phyloP scores from a whole-genome alignment of 805 yeast genomes.

The Candida pseudofarinosa region DNA sequence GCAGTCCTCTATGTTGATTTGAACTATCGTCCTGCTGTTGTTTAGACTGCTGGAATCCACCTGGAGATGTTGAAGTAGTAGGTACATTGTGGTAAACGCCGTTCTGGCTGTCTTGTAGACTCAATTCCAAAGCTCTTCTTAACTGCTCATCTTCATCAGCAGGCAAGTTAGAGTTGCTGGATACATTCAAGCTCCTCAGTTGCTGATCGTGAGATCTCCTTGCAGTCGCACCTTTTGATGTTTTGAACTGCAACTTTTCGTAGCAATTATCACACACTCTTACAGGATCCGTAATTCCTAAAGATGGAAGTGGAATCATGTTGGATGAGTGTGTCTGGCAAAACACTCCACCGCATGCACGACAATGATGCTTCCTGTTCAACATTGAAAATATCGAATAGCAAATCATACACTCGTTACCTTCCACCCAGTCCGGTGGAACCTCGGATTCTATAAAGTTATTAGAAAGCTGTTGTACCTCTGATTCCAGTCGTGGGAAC shows the following conservation, averaged over 20 bases:
- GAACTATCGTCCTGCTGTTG: too few relatives aligned
- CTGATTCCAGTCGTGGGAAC: conserved; percentile 47
- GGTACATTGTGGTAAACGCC: not conserved
- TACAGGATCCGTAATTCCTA: conserved; percentile 86
- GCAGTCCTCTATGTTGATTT: not conserved
- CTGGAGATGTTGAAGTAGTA: not conserved
- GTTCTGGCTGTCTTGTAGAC: conserved; percentile 53
- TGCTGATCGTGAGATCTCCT: conserved; percentile 2
- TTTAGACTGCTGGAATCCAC: not conserved
- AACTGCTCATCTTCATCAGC: conserved; percentile 74
- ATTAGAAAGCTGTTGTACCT: conserved; percentile 30
- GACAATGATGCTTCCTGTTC: conserved; percentile 92
- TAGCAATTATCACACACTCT: conserved; percentile 91
- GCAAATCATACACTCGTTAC: conserved; percentile 93
- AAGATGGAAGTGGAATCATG: conserved; percentile 64
- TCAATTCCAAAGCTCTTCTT: conserved; percentile 71
- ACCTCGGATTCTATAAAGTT: conserved; percentile 78
- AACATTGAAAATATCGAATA: conserved; percentile 74
- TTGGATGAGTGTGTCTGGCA: conserved; percentile 83
- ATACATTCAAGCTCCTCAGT: not conserved
- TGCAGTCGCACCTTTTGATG: conserved; percentile 5
- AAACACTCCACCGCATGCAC: conserved; percentile 95
- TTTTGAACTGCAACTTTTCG: conserved; percentile 49
- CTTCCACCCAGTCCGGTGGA: conserved; percentile 97
- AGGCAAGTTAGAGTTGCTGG: conserved; percentile 4